Base-by-base conservation (phyloP, 352 stramenopile species). In the Aphanomyces invadans region DNA sequence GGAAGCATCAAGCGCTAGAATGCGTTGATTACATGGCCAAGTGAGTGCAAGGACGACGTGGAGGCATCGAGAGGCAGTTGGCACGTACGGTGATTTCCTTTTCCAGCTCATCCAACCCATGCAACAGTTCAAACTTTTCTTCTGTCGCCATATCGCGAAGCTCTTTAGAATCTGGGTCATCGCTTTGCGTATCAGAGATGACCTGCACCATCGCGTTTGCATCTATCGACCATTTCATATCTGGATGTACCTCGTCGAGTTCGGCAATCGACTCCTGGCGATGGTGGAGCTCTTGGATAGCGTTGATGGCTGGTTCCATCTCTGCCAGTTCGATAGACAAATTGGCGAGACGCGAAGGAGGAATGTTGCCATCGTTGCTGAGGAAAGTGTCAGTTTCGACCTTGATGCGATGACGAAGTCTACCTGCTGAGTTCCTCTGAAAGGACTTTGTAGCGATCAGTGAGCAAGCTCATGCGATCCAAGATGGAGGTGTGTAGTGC, bases 181-280 rank as follows among this genome's bases (percentile, higher is more conserved):
- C 72, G 42, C 77, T 74, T 12, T 72, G 74, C 0, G 70, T 77
- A 57, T 89, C 81, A 0, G 64, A 38, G 49, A 92, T 89, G 74
- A 94, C 83, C 75, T 83, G n/a, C n/a, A n/a, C n/a, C n/a, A n/a
- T n/a, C n/a, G n/a, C n/a, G n/a, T n/a, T n/a, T n/a, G n/a, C n/a
- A n/a, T n/a, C n/a, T n/a, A n/a, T n/a, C n/a, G n/a, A n/a, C n/a
- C n/a, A 9, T 77, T 64, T 81, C 5, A 94, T 51, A 15, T 69
- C 63, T 19, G 78, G 72, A 59, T 85, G 33, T 55, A 89, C 74
- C 68, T 95, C 79, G 61, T 97, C 88, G 52, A 98, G 83, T 44
- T 89, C 80, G 31, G 82, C 80, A 26, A 98, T 87, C 26, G 97
- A 86, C 11, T 83, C 78, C 46, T 96, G 75, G 66, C 96, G 95